phyloP scores from a whole-genome alignment of 306 rosid species.

The Potentilla sterilis region DNA sequence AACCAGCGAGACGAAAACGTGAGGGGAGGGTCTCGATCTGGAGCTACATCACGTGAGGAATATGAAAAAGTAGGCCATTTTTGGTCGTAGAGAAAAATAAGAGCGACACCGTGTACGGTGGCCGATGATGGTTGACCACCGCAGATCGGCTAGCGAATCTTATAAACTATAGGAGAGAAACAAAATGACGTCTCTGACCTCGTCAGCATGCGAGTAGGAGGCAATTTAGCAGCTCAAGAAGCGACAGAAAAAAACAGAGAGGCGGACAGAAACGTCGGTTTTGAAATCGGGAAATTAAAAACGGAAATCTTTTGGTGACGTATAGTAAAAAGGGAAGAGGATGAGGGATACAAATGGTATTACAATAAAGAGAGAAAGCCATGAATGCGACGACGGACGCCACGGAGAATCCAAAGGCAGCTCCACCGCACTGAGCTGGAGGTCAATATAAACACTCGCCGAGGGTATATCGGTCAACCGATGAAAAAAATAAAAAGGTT shows the following conservation, averaged over 20 bases:
- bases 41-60: conserved; percentile 34
- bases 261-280: conserved; percentile 8
- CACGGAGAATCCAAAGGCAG: not conserved
- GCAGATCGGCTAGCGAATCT: not conserved
- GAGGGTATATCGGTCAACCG: not conserved
- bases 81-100: conserved; percentile 5
- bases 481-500: not conserved
- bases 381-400: too few relatives aligned
- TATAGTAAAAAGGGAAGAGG: not conserved
- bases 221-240: conserved; percentile 3
- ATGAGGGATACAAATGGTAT: conserved; percentile 2
- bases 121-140: conserved; percentile 3
- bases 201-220: conserved; percentile 7
- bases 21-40: conserved; percentile 19
- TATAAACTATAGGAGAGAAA: not conserved
- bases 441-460: not conserved
- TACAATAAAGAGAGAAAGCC: not conserved
- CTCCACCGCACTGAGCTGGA: not conserved
- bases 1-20: conserved; percentile 46
- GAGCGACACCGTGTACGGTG: not conserved
- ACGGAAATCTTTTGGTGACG: not conserved
- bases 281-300: not conserved
- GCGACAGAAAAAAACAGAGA: not conserved
- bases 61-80: conserved; percentile 30
- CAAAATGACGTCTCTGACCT: conserved; percentile 31